A percentile compares a stretch with the other conserved stretches of the same genome.
Conservation (phyloP, 2,329 filamentous ascomycete genomes). For the Paecilomyces fulvus region DNA sequence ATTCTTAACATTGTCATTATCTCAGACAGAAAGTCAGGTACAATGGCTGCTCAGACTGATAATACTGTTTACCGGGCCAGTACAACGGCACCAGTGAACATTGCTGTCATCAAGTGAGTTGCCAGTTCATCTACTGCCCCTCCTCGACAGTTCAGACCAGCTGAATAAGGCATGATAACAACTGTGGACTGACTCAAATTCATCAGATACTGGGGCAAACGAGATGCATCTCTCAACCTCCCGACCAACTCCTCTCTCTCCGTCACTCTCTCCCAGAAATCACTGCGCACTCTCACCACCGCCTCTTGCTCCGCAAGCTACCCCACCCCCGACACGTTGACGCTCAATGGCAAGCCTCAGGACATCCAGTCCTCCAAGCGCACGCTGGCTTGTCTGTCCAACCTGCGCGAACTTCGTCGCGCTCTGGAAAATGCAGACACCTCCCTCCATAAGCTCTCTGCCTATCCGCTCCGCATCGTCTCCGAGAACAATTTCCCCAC, state of each 20-base stretch:
- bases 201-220: conserved; percentile 89
- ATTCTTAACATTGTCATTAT: neutral
- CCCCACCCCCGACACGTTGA: conserved; percentile 58
- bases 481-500: conserved; percentile 99
- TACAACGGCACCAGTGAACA: conserved; percentile 96
- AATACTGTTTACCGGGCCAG: conserved; percentile 72
- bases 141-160: conserved; percentile 6
- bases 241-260: conserved; percentile 97
- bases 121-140: conserved; percentile 11
- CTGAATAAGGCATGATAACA: conserved; percentile 2
- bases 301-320: conserved; percentile 77
- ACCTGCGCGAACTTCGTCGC: conserved; percentile 68
- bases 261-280: conserved; percentile 87
- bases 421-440: conserved; percentile 64
- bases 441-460: conserved; percentile 72
- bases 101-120: conserved; percentile 85
- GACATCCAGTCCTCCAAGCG: conserved; percentile 73
- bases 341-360: conserved; percentile 74
- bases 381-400: conserved; percentile 89
- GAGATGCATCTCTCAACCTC: conserved; percentile 85
- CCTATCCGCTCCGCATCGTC: conserved; percentile 72
- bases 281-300: conserved; percentile 91
- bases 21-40: conserved; percentile 1
- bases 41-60: conserved; percentile 27
- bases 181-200: neutral